These are phyloP conservation scores for Tylopilus cervinicoccineus DNA, from an alignment of 768 basidiomycete species.

Conservation along the genomic window DNA sequence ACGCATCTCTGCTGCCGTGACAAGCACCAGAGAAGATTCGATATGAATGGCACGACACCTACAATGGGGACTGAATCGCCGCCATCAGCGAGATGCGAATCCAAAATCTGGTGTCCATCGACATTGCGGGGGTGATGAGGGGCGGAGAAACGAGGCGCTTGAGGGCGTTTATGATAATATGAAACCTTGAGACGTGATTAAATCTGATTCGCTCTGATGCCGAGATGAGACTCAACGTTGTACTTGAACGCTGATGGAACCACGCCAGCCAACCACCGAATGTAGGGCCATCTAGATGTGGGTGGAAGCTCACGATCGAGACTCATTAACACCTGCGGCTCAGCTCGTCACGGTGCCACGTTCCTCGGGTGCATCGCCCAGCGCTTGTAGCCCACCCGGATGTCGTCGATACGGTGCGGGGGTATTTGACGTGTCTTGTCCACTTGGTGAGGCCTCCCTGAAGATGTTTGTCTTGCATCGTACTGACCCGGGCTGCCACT, in stretches of 20 bases:
- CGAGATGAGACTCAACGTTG: conserved; percentile 20
- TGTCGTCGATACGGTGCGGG: not conserved
- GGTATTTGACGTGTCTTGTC: not conserved
- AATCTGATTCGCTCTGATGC: conserved; percentile 22
- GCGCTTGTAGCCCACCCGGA: conserved; percentile 6
- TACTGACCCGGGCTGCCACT: not conserved
- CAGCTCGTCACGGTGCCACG: conserved; percentile 4
- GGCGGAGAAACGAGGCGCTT: conserved; percentile 16
- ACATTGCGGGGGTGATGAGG: conserved; percentile 22
- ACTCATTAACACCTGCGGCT: conserved; percentile 7
- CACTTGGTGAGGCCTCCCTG: not conserved
- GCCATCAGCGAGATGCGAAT: conserved; percentile 12
- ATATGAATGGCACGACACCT: conserved; percentile 18
- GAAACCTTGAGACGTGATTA: conserved; percentile 21
- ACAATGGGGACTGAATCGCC: conserved; percentile 3
- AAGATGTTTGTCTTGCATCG: no score
- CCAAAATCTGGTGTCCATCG: conserved; percentile 6
- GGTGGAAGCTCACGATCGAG: conserved; percentile 19
- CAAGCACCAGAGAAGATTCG: conserved; percentile 15
- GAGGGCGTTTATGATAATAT: conserved; percentile 11
- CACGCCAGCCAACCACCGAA: conserved; percentile 3
- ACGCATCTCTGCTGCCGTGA: conserved; percentile 12
- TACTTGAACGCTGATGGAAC: conserved; percentile 6
- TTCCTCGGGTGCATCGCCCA: not conserved
- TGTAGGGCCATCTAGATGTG: conserved; percentile 10